Percentiles rank a stretch among this genome's conserved stretches.
phyloP scores from a whole-genome alignment of 1,284 basidiomycete species.

The Calocybe gambosa region DNA sequence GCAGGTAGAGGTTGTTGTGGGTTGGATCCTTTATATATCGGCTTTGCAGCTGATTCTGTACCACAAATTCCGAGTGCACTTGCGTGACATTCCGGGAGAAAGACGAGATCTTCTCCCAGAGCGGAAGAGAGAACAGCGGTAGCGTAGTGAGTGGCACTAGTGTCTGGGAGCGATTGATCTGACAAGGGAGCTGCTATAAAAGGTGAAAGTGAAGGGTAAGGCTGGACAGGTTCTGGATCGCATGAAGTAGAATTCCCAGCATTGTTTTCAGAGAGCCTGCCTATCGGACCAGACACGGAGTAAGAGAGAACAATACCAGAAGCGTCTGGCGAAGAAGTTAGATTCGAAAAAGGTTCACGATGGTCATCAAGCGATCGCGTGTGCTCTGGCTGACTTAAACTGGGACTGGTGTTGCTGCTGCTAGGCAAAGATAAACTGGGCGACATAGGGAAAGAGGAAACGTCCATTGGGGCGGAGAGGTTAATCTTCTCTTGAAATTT shows the following conservation, averaged over 20 bases:
- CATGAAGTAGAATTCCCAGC: neutral
- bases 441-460: slow-evolving; percentile 11
- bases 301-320: slow-evolving; percentile 1
- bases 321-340: slow-evolving; percentile 14
- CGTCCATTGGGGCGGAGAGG: slow-evolving; percentile 6
- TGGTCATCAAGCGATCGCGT: slow-evolving; percentile 4
- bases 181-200: slow-evolving; percentile 16
- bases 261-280: neutral
- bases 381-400: slow-evolving; percentile 5
- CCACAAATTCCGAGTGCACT: neutral
- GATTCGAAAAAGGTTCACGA: slow-evolving; percentile 1
- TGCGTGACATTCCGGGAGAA: slow-evolving; percentile 12
- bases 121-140: slow-evolving; percentile 27
- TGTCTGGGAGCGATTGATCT: slow-evolving; percentile 11
- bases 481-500: slow-evolving; percentile 1
- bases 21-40: neutral
- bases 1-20: too few relatives aligned
- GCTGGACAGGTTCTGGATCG: slow-evolving; percentile 9
- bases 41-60: neutral
- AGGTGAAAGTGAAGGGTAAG: slow-evolving; percentile 13
- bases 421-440: slow-evolving; percentile 14
- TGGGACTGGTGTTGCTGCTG: slow-evolving; percentile 5
- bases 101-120: slow-evolving; percentile 21
- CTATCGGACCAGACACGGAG: slow-evolving; percentile 9
- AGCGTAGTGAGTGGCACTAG: slow-evolving; percentile 27